These are phyloP conservation scores for Terfezia boudieri DNA, from an alignment of 495 filamentous ascomycete species.

Conservation along the genomic window DNA sequence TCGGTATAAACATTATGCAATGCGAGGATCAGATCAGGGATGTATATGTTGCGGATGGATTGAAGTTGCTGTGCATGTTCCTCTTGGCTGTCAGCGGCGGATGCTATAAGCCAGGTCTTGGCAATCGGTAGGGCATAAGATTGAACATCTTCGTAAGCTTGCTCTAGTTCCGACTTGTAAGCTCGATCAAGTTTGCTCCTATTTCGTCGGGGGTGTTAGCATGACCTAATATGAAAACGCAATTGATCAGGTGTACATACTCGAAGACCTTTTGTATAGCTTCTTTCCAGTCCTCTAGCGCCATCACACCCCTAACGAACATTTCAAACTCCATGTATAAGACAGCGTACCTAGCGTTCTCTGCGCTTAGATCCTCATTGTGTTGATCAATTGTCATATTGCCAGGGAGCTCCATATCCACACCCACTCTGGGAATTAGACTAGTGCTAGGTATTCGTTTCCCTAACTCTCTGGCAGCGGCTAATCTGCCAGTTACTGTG, in stretches of 20 bases:
- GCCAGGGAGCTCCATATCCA: not conserved
- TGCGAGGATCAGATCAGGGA: slow-evolving; percentile 17
- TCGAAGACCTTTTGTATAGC: slow-evolving; percentile 7
- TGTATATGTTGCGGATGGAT: slow-evolving; percentile 13
- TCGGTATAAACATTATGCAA: slow-evolving; percentile 16
- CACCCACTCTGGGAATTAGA: slow-evolving; percentile 4
- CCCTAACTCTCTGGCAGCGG: slow-evolving; percentile 14
- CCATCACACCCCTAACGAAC: slow-evolving; percentile 11
- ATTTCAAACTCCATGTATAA: slow-evolving; percentile 13
- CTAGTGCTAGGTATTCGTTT: slow-evolving; percentile 7
- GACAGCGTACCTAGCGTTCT: not conserved
- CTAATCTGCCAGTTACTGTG: slow-evolving; percentile 18
- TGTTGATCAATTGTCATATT: not conserved
- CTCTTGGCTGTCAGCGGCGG: not conserved
- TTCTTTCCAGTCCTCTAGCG: slow-evolving; percentile 15
- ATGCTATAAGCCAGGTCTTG: slow-evolving; percentile 7
- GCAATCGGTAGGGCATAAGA: slow-evolving; percentile 1
- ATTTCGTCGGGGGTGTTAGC: not conserved
- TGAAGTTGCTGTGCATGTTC: slow-evolving; percentile 3
- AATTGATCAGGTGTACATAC: slow-evolving; percentile 1
- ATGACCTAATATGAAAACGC: not conserved
- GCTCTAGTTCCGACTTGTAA: slow-evolving; percentile 4
- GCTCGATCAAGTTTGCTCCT: slow-evolving; percentile 8
- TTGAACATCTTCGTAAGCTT: slow-evolving; percentile 3
- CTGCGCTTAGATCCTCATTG: not conserved